These are phyloP conservation scores for Penicillium polonicum DNA, from an alignment of 2,329 filamentous ascomycete genomes.

Conservation along the genomic window DNA sequence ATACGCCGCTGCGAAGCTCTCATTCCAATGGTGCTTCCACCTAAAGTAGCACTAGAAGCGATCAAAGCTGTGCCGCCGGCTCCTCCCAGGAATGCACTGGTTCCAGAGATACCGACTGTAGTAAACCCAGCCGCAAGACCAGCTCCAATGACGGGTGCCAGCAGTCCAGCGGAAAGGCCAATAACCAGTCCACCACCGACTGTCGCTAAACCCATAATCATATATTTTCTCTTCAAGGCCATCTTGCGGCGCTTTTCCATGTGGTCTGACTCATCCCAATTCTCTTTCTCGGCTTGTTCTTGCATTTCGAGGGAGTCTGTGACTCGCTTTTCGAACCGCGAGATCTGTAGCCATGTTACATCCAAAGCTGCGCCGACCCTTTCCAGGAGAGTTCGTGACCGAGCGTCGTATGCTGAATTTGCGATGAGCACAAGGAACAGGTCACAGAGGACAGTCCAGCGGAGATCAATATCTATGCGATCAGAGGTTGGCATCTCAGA, in stretches of 20 bases:
- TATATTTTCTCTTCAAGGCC: constrained; percentile 77
- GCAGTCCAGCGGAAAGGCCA: constrained; percentile 83
- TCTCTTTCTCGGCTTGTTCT: constrained; percentile 88
- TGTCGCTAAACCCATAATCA: constrained; percentile 95
- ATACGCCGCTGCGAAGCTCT: constrained; percentile 84
- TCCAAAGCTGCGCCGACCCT: constrained; percentile 76
- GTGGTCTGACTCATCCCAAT: constrained; percentile 95
- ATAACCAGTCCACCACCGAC: constrained; percentile 95
- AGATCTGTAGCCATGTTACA: constrained; percentile 88
- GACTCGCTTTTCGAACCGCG: constrained; percentile 93
- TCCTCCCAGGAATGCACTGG: constrained; percentile 83
- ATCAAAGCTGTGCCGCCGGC: constrained; percentile 92
- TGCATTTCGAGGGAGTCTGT: constrained; percentile 98
- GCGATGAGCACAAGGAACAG: constrained; percentile 93
- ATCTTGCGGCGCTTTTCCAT: constrained; percentile 81
- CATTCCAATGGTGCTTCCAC: constrained; percentile 81
- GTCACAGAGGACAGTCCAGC: constrained; percentile 96
- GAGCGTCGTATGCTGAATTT: constrained; percentile 89
- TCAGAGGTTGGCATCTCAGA: constrained; percentile 77
- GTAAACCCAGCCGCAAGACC: constrained; percentile 93
- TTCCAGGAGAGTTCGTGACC: constrained; percentile 81
- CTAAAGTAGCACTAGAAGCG: constrained; percentile 81
- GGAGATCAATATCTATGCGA: constrained; percentile 90
- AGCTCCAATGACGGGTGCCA: constrained; percentile 91
- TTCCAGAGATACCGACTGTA: constrained; percentile 88